phyloP scores from a whole-genome alignment of 129 eudicot genomes.

The Artemisia annua region DNA sequence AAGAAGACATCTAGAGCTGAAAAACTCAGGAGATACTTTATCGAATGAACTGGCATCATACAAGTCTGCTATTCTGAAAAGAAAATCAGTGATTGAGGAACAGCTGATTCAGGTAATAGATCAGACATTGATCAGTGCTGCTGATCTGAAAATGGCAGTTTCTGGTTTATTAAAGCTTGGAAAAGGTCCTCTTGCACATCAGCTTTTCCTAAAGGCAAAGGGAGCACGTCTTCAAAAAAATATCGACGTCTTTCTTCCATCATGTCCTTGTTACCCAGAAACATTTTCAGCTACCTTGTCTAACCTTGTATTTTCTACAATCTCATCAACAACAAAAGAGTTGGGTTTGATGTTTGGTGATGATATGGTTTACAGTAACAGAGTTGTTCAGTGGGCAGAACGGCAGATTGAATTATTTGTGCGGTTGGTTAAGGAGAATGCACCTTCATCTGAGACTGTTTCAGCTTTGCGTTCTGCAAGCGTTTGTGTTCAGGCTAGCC shows the following conservation, averaged over 20 bases:
- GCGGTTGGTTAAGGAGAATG: conserved; percentile 79
- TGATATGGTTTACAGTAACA: conserved; percentile 61
- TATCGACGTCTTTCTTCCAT: conserved; percentile 71
- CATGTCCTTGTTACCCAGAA: conserved; percentile 86
- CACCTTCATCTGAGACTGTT: conserved; percentile 84
- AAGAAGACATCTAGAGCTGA: conserved; percentile 60
- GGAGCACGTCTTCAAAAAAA: conserved; percentile 73
- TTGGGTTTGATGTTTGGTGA: conserved; percentile 72
- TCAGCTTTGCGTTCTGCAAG: conserved; percentile 81
- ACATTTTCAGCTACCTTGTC: conserved; percentile 90
- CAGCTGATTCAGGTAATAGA: conserved; percentile 63
- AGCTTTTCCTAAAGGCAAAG: conserved; percentile 67
- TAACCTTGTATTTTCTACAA: conserved; percentile 73
- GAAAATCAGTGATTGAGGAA: conserved; percentile 60
- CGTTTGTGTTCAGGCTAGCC: conserved; percentile 89
- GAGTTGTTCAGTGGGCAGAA: conserved; percentile 95
- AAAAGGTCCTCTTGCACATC: conserved; percentile 84
- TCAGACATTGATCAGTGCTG: conserved; percentile 56
- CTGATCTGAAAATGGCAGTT: conserved; percentile 67
- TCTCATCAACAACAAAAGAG: conserved; percentile 70
- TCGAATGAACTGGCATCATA: conserved; percentile 50
- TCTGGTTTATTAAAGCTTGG: conserved; percentile 75
- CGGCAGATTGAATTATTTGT: conserved; percentile 79
- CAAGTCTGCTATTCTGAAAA: conserved; percentile 56
- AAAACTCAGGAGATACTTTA: conserved; percentile 44